A percentile compares a stretch with the other conserved stretches of the same genome.
These are phyloP conservation scores for Hanseniaspora meyeri DNA, from an alignment of 805 yeast species.

Conservation along the genomic window DNA sequence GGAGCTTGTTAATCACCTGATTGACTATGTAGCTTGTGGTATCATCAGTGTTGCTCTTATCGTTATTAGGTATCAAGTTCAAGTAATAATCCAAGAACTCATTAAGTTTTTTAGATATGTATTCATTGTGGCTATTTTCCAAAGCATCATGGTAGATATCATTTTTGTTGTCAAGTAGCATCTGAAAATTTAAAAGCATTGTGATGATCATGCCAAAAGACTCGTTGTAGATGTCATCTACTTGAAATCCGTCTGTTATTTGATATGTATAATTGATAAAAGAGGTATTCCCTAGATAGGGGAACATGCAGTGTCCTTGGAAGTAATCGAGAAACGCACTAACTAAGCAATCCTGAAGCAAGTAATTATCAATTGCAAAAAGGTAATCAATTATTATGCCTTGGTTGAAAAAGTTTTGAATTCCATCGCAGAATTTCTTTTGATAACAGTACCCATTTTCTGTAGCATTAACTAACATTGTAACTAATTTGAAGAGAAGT, in stretches of 20 bases:
- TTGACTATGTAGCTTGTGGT: not conserved
- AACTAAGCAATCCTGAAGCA: not conserved
- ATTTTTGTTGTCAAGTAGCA: not conserved
- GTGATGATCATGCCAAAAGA: not conserved
- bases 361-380: not conserved
- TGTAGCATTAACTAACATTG: not conserved
- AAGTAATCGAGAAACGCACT: not conserved
- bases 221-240: not conserved
- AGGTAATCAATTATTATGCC: not conserved
- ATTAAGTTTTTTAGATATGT: not conserved
- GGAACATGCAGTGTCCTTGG: not conserved
- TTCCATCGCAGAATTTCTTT: not conserved
- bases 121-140: not conserved
- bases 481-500: not conserved
- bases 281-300: not conserved
- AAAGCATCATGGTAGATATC: not conserved
- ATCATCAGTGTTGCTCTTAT: not conserved
- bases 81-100: not conserved
- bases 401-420: not conserved
- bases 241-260: not conserved
- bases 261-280: not conserved
- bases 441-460: constrained; percentile 1
- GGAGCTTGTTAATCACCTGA: not conserved
- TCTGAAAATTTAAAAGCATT: not conserved
- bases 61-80: not conserved